A percentile compares a stretch with the other conserved stretches of the same genome.
Conservation (phyloP, 345 rosid genomes). For the Schrenkiella parvula region DNA sequence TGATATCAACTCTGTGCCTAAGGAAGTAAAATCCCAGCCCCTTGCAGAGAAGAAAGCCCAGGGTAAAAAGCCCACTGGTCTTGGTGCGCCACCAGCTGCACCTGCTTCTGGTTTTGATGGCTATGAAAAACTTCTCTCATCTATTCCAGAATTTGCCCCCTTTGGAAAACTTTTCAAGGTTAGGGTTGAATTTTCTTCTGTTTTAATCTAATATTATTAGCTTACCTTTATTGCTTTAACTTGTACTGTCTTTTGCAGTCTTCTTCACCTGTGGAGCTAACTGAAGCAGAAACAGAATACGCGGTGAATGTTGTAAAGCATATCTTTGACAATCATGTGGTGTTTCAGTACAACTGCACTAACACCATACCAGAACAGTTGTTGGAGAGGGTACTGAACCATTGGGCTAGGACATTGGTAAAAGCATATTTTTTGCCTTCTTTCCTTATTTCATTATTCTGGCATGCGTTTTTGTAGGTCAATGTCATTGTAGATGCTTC, state of each 20-base stretch:
- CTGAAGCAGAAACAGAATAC: conserved; percentile 98
- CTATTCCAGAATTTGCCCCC: conserved; percentile 71
- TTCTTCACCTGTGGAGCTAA: conserved; percentile 81
- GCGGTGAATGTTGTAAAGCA: conserved; percentile 93
- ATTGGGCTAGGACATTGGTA: background rate
- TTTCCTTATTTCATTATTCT: conserved; percentile 24
- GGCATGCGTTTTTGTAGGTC: conserved; percentile 46
- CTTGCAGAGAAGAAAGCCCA: conserved; percentile 92
- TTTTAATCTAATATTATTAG: background rate
- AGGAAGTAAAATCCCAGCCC: conserved; percentile 80
- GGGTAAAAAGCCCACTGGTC: conserved; percentile 83
- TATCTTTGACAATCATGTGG: conserved; percentile 78
- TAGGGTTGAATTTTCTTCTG: background rate
- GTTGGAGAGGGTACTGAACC: conserved; percentile 73
- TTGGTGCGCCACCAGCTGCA: conserved; percentile 63
- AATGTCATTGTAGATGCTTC: conserved; percentile 83
- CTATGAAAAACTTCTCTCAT: conserved; percentile 77
- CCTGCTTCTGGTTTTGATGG: conserved; percentile 73
- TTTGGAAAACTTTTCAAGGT: conserved; percentile 97
- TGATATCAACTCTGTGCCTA: conserved; percentile 80
- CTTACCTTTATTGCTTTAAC: conserved; percentile 15
- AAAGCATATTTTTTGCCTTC: conserved; percentile 3
- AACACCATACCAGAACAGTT: conserved; percentile 93
- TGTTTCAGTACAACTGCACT: conserved; percentile 96
- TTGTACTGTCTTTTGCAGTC: conserved; percentile 47